Evolutionary conservation across 2,329 filamentous ascomycete species (phyloP).

Genomic region (Penicillium sp.): DNA sequence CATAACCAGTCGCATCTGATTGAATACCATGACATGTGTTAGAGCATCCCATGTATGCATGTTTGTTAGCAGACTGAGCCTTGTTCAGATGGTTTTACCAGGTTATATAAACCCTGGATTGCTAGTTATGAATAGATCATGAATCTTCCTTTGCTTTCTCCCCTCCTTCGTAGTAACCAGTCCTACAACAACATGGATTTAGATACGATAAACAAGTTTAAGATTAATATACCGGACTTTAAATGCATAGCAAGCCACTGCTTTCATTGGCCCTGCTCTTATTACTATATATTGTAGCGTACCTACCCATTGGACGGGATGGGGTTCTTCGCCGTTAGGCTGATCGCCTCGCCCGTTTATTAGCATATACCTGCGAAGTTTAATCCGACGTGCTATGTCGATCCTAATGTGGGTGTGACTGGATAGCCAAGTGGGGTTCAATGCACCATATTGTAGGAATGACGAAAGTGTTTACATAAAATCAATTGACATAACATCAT

Average conservation of each 20-base stretch:
- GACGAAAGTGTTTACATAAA: slow-evolving; percentile 6
- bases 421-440: background rate
- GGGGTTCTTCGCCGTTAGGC: background rate
- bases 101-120: too few relatives aligned
- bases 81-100: too few relatives aligned
- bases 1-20: background rate
- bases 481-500: background rate
- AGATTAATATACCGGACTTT: too few relatives aligned
- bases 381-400: slow-evolving; percentile 7
- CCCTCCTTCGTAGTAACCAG: too few relatives aligned
- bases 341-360: slow-evolving; percentile 5
- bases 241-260: background rate
- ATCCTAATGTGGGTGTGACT: slow-evolving; percentile 3
- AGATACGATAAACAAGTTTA: background rate
- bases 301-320: background rate
- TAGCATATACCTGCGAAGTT: slow-evolving; percentile 5
- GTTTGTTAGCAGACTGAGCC: too few relatives aligned
- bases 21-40: background rate
- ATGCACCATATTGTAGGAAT: background rate
- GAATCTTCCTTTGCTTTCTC: too few relatives aligned
- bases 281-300: background rate
- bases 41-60: too few relatives aligned
- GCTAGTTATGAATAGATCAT: too few relatives aligned
- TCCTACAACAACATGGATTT: background rate
- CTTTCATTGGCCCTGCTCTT: background rate